Conservation (phyloP, 1,284 basidiomycete genomes). For the Polyporus tsugae region DNA sequence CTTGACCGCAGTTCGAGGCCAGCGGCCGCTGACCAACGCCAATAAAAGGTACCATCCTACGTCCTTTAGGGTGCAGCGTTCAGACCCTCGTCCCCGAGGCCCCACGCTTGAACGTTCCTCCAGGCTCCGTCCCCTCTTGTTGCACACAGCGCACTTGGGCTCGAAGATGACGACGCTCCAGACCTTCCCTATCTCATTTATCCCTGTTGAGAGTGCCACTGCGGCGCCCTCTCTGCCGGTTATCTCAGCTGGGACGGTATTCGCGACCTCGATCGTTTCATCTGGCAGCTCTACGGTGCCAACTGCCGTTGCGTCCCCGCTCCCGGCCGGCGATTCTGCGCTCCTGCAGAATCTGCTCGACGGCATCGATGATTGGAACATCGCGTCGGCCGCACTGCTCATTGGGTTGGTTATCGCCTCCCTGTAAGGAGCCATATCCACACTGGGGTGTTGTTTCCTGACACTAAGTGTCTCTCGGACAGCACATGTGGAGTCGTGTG, state of each 20-base stretch:
- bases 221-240: not conserved
- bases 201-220: not conserved
- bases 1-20: slow-evolving; percentile 10
- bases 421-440: slow-evolving; percentile 12
- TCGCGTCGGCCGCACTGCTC: slow-evolving; percentile 19
- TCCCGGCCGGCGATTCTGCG: slow-evolving; percentile 1
- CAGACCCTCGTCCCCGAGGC: slow-evolving; percentile 3
- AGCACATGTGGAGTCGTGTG: slow-evolving; percentile 27
- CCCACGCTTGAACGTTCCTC: not conserved
- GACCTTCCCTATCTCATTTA: slow-evolving; percentile 3
- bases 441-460: not conserved
- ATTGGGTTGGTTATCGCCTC: slow-evolving; percentile 26
- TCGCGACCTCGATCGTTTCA: not conserved
- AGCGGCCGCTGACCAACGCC: not conserved
- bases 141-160: not conserved
- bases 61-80: slow-evolving; percentile 6
- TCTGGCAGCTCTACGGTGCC: not conserved
- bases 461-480: not conserved
- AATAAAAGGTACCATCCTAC: not conserved
- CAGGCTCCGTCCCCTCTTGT: not conserved
- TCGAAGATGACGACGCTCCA: slow-evolving; percentile 2
- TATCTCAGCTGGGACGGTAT: not conserved
- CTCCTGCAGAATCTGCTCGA: not conserved
- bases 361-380: slow-evolving; percentile 1
- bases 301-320: not conserved